phyloP scores from a whole-genome alignment of 1,284 basidiomycete genomes.

The Trichosporon ovoides region DNA sequence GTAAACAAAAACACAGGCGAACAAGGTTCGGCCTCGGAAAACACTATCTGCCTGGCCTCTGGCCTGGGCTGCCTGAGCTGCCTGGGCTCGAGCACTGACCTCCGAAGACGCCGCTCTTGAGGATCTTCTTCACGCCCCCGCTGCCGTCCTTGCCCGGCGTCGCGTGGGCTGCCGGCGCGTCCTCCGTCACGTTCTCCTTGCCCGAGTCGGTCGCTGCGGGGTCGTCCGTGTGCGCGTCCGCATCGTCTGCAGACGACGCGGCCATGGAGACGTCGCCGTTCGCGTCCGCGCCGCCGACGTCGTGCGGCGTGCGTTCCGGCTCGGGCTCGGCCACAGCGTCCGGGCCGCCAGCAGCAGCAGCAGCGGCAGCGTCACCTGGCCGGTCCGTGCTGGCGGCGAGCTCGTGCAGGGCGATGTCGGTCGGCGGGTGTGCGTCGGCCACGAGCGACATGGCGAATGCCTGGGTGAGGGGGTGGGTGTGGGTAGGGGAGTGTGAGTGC shows the following conservation, averaged over 20 bases:
- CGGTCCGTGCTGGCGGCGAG: neutral
- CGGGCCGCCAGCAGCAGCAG: neutral
- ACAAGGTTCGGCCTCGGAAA: neutral
- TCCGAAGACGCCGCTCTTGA: conserved; percentile 44
- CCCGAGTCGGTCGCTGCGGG: conserved; percentile 4
- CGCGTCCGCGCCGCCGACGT: neutral
- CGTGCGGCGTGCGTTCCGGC: neutral
- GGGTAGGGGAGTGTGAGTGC: neutral
- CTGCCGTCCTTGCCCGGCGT: conserved; percentile 16
- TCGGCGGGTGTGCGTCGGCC: neutral
- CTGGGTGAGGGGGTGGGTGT: neutral
- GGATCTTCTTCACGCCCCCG: conserved; percentile 41
- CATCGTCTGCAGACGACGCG: neutral
- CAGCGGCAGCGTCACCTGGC: neutral
- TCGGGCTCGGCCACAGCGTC: neutral
- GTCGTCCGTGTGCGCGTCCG: neutral
- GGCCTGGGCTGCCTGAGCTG: neutral
- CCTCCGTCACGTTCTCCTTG: conserved; percentile 15
- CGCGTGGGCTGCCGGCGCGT: conserved; percentile 11
- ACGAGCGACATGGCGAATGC: conserved; percentile 8
- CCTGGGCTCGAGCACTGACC: conserved; percentile 22
- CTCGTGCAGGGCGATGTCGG: conserved; percentile 1
- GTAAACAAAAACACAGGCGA: neutral
- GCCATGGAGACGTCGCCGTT: conserved; percentile 6
- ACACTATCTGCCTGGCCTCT: neutral